Evolutionary conservation across 176 grass and related monocot species (phyloP).

Genomic region (Hordeum marinum): DNA sequence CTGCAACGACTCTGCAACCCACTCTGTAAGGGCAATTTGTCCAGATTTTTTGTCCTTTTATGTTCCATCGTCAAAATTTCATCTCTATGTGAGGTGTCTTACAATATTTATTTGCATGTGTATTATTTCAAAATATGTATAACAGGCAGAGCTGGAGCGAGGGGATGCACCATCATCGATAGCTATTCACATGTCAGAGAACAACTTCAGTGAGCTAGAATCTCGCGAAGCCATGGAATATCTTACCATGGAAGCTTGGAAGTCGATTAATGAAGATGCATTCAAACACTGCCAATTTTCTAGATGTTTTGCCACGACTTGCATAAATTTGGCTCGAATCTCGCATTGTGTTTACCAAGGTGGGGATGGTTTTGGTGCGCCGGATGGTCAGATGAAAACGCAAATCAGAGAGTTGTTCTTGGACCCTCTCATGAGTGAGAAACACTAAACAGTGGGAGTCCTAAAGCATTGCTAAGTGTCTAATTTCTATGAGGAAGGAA

Average conservation of each 20-base stretch:
- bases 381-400: conserved; percentile 14
- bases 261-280: conserved; percentile 36
- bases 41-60: not conserved
- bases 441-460: not conserved
- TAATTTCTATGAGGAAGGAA: not conserved
- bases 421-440: not conserved
- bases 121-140: not conserved
- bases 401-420: conserved; percentile 30
- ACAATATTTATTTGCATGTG: not conserved
- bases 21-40: not conserved
- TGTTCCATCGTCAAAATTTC: not conserved
- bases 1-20: conserved; percentile 37
- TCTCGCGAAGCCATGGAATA: conserved; percentile 25
- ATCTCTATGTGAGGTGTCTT: not conserved
- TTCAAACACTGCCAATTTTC: not conserved
- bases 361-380: conserved; percentile 27
- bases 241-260: conserved; percentile 15
- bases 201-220: not conserved
- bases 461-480: not conserved
- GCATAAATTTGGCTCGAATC: conserved; percentile 40
- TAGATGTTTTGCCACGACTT: not conserved
- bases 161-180: conserved; percentile 48
- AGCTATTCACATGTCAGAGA: conserved; percentile 33
- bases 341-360: conserved; percentile 42
- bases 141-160: conserved; percentile 38